phyloP scores from a whole-genome alignment of 768 basidiomycete species.

The Lentinula sp. region DNA sequence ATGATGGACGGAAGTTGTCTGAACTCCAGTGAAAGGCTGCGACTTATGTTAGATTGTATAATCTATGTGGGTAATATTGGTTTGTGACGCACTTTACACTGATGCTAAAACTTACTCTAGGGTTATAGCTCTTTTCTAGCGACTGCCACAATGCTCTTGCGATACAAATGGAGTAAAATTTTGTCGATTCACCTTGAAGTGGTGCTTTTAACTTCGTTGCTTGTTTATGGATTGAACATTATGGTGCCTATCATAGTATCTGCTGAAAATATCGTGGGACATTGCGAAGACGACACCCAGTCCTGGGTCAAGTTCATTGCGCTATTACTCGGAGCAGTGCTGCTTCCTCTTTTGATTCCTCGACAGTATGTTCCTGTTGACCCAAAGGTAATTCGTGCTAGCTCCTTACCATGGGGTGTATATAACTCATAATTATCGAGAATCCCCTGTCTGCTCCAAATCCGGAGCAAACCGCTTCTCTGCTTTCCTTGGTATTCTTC shows the following conservation, averaged over 20 bases:
- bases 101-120: background rate
- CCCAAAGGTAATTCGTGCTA: constrained; percentile 21
- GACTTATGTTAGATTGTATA: background rate
- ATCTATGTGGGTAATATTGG: background rate
- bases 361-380: constrained; percentile 45
- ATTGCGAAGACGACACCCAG: constrained; percentile 22
- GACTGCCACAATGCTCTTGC: background rate
- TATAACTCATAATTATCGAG: background rate
- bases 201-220: constrained; percentile 25
- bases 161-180: background rate
- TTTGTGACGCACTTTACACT: background rate
- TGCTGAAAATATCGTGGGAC: constrained; percentile 30
- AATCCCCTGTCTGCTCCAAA: constrained; percentile 7
- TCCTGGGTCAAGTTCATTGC: constrained; percentile 19
- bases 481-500: constrained; percentile 25
- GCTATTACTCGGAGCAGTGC: constrained; percentile 33
- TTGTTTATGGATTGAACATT: constrained; percentile 45
- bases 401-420: background rate
- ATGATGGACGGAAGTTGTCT: background rate
- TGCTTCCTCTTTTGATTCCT: constrained; percentile 50
- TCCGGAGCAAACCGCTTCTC: constrained; percentile 31
- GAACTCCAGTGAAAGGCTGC: background rate
- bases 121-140: background rate
- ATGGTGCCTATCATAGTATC: constrained; percentile 51
- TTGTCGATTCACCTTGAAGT: background rate